Conservation (phyloP, 768 basidiomycete genomes). For the Psilocybe cubensis region DNA sequence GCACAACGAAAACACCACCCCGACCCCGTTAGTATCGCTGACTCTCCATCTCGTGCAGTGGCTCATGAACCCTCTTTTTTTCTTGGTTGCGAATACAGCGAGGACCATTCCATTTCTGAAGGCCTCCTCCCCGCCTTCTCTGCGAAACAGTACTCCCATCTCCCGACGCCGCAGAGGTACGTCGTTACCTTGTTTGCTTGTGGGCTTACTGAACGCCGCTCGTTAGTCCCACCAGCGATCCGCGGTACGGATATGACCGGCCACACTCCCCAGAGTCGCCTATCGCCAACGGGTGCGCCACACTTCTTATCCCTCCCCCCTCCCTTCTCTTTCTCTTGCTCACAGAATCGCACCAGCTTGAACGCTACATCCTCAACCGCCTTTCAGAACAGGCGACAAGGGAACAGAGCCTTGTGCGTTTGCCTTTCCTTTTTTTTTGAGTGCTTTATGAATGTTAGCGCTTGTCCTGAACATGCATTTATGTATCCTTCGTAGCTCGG, state of each 20-base stretch:
- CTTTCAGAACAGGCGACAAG: background rate
- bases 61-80: background rate
- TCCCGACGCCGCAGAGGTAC: constrained; percentile 32
- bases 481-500: no score
- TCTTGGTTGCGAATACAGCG: constrained; percentile 4
- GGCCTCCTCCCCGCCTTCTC: constrained; percentile 28
- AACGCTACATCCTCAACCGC: background rate
- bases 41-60: background rate
- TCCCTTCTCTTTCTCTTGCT: background rate
- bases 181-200: background rate
- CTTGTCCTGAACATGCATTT: constrained; percentile 4
- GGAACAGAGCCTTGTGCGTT: constrained; percentile 18
- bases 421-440: no score
- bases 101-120: constrained; percentile 18
- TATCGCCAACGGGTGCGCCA: constrained; percentile 20
- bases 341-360: background rate
- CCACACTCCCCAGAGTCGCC: constrained; percentile 26
- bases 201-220: background rate
- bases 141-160: constrained; percentile 24
- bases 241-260: constrained; percentile 24
- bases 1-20: background rate
- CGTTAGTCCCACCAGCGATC: constrained; percentile 24
- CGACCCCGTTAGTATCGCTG: background rate
- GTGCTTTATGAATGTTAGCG: constrained; percentile 9
- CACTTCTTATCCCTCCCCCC: no score